phyloP scores from a whole-genome alignment of 257 asterid genomes.

The Perilla frutescens region DNA sequence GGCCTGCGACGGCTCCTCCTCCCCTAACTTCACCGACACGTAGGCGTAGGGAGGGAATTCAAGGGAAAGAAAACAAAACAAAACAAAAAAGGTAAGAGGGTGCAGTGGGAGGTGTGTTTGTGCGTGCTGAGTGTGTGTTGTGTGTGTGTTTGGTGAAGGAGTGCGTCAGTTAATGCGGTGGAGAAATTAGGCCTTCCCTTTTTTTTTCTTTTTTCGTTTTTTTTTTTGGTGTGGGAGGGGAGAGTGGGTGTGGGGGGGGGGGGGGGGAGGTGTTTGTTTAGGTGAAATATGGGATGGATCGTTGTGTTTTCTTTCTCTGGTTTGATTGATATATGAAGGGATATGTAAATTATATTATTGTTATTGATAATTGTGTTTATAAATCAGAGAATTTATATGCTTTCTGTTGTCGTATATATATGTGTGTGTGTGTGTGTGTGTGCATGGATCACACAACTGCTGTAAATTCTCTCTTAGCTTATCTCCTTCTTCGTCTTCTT shows the following conservation, averaged over 20 bases:
- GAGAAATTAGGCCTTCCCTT: conserved; percentile 33
- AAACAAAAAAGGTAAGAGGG: background rate
- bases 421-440: background rate
- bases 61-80: too few species aligned
- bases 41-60: background rate
- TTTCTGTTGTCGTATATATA: background rate
- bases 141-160: conserved; percentile 34
- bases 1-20: conserved; percentile 45
- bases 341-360: conserved; percentile 16
- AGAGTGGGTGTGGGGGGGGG: too few species aligned
- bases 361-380: background rate
- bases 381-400: background rate
- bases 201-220: background rate
- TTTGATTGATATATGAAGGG: conserved; percentile 19
- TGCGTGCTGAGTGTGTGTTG: conserved; percentile 37
- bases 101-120: background rate
- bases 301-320: conserved; percentile 1
- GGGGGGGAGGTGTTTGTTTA: background rate
- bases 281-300: conserved; percentile 17
- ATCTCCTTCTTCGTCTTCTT: background rate
- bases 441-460: conserved; percentile 31
- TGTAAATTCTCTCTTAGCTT: conserved; percentile 3
- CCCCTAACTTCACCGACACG: conserved; percentile 37
- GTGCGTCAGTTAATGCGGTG: conserved; percentile 30
- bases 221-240: background rate